phyloP scores from a whole-genome alignment of 331 rosid genomes.

The Cydonia oblonga region DNA sequence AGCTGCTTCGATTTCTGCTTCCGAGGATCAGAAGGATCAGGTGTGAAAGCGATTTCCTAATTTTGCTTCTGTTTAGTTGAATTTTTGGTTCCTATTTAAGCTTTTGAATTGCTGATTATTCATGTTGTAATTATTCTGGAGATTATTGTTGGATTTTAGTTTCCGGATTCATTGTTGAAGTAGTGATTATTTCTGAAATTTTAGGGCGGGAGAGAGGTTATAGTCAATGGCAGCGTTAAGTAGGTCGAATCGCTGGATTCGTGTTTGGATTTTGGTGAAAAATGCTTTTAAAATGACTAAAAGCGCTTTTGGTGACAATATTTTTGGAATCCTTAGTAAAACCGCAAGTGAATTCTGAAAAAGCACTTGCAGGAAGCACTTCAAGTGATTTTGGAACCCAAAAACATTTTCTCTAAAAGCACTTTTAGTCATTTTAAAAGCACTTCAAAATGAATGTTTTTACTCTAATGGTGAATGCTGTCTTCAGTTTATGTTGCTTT shows the following conservation, averaged over 20 bases:
- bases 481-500: neutral
- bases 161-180: neutral
- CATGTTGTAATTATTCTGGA: neutral
- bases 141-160: neutral
- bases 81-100: neutral
- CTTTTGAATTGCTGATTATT: neutral
- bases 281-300: too few species aligned
- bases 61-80: neutral
- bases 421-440: too few species aligned
- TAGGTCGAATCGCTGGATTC: neutral
- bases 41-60: conserved; percentile 6
- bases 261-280: neutral
- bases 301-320: too few species aligned
- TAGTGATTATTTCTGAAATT: neutral
- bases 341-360: too few species aligned
- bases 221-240: neutral
- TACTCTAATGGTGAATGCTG: neutral
- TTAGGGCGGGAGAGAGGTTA: neutral
- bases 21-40: conserved; percentile 85
- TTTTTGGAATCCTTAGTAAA: too few species aligned
- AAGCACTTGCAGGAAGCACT: too few species aligned
- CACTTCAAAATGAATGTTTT: too few species aligned
- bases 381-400: too few species aligned
- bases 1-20: conserved; percentile 57
- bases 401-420: too few species aligned